Conservation (phyloP, 106 monocot species). For the Allium sativum region DNA sequence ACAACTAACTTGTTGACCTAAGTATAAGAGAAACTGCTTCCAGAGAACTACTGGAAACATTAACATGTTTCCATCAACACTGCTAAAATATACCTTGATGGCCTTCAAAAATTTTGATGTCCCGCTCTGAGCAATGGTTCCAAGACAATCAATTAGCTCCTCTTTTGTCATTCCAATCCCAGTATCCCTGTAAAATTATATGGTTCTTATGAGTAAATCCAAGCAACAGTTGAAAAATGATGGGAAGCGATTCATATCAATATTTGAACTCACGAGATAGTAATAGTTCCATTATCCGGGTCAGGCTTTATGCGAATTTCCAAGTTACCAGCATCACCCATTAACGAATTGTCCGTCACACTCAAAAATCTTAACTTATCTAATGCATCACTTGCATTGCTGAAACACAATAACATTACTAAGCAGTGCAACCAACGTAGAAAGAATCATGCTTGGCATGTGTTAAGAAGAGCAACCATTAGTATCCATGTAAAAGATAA, state of each 20-base stretch:
- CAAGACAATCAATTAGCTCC: constrained; percentile 91
- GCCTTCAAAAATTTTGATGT: constrained; percentile 93
- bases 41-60: too few species aligned
- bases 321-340: constrained; percentile 64
- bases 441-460: too few species aligned
- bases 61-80: too few species aligned
- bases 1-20: neutral
- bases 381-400: constrained; percentile 97
- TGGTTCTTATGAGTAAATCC: neutral
- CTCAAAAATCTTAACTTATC: constrained; percentile 94
- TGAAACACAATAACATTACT: constrained; percentile 19
- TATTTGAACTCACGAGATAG: constrained; percentile 37
- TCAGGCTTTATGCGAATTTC: constrained; percentile 93
- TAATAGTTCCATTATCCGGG: constrained; percentile 88
- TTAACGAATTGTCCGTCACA: constrained; percentile 80
- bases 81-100: constrained; percentile 41
- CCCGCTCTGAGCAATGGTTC: constrained; percentile 99
- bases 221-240: neutral
- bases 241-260: too few species aligned
- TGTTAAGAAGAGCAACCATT: too few species aligned
- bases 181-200: constrained; percentile 49
- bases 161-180: constrained; percentile 99
- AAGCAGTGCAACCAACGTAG: too few species aligned
- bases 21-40: neutral
- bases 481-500: neutral